A percentile compares a stretch with the other conserved stretches of the same genome.
Evolutionary conservation across 2,329 filamentous ascomycete species (phyloP).

Genomic region (Fusarium camptoceras): DNA sequence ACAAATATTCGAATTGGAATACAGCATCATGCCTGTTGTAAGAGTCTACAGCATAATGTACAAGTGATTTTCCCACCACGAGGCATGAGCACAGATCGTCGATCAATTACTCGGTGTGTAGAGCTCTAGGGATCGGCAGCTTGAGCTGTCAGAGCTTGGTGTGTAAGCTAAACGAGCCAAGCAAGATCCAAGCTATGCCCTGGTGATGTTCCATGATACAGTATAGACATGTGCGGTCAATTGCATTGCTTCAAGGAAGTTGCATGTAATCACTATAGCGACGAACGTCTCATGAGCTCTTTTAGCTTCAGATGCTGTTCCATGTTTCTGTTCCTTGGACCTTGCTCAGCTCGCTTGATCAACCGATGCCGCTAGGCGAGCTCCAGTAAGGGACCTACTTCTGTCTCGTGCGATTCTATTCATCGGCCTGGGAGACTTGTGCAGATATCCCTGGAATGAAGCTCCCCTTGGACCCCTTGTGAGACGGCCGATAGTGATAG

Average conservation of each 20-base stretch:
- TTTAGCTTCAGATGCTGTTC: conserved; percentile 17
- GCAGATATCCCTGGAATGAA: conserved; percentile 31
- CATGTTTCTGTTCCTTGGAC: conserved; percentile 8
- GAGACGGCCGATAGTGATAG: conserved; percentile 26
- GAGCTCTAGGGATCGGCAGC: conserved; percentile 27
- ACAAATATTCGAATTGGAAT: conserved; percentile 18
- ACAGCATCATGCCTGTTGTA: conserved; percentile 19
- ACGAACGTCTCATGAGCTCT: conserved; percentile 31
- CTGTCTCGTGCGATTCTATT: conserved; percentile 22
- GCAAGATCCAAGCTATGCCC: conserved; percentile 34
- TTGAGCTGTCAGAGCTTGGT: conserved; percentile 30
- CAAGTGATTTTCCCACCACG: conserved; percentile 24
- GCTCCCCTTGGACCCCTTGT: conserved; percentile 19
- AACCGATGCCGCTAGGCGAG: conserved; percentile 29
- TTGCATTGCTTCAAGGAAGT: conserved; percentile 36
- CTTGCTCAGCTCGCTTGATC: conserved; percentile 37
- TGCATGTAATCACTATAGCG: conserved; percentile 35
- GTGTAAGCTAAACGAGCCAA: conserved; percentile 29
- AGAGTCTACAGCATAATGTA: conserved; percentile 22
- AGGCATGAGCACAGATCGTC: conserved; percentile 30
- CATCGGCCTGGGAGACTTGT: conserved; percentile 18
- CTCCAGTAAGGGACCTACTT: conserved; percentile 29
- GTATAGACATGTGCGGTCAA: conserved; percentile 23
- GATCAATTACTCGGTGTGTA: conserved; percentile 35
- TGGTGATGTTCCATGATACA: conserved; percentile 27